Base-by-base conservation (phyloP, 441 rosid genomes). In the Aleurites moluccanus region DNA sequence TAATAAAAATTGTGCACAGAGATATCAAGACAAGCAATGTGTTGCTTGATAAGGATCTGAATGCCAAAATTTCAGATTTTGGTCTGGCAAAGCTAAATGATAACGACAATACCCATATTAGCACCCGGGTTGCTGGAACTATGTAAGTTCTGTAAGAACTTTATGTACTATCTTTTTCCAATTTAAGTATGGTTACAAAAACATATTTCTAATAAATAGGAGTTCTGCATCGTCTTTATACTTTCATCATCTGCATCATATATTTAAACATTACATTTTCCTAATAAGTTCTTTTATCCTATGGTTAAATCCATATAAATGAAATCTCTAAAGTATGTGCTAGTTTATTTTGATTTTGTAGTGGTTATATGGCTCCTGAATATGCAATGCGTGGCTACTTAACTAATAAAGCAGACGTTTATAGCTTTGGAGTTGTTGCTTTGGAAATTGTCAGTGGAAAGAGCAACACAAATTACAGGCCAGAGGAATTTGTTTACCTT, bases 1-100 rank as follows among this genome's bases (percentile, higher is more conserved):
- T 80, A 70, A 85, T 94, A 80, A 94, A 87, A 83, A 89, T 94
- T 74, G 97, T 91, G 80, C 99, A 92, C 70, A 80, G 97, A 78
- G 97, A 92, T 83, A 92, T 90, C 69, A 92, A 92, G 87, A 85
- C 94, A 1, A 90, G 97, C 87, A 92, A 92, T 45, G 91, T 92
- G 73, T 84, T 92, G 73, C 91, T 92, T 27, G 95, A 92, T 70
- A 86, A 88, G 81, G 84, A 90, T 78, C 82, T 92, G 38, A 90
- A 87, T 53, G 88, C 97, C 6, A 92, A 92, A 78, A 92, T 92
- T 78, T 92, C 97, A 16, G 96, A 92, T 77, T 92, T 92, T 66
- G 97, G 97, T 76, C 72, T 92, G 78, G 96, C 97, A 27, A 92
- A 88, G 86, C 86, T 92, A 6, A 83, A 85, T 59, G 94, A 92